phyloP scores from a whole-genome alignment of 2,329 filamentous ascomycete genomes.

The Dothistroma septosporum region DNA sequence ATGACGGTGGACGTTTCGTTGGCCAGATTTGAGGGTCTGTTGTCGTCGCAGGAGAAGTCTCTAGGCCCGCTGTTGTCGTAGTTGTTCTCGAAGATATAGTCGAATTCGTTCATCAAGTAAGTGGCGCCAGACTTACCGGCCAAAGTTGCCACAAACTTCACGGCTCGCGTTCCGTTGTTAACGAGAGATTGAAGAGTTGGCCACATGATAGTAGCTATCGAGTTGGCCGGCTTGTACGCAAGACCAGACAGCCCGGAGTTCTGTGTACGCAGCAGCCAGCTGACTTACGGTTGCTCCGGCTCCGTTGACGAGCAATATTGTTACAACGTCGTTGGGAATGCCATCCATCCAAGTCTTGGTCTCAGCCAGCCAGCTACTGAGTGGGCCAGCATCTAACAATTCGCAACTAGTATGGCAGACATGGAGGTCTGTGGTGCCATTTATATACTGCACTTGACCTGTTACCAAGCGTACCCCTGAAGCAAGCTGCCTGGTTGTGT shows the following conservation, averaged over 20 bases:
- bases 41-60: conserved; percentile 20
- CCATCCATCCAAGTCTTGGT: conserved; percentile 59
- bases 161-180: conserved; percentile 54
- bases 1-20: conserved; percentile 16
- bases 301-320: conserved; percentile 75
- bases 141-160: conserved; percentile 64
- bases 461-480: conserved; percentile 62
- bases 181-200: conserved; percentile 79
- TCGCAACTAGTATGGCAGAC: conserved; percentile 63
- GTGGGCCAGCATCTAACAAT: conserved; percentile 49
- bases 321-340: conserved; percentile 79
- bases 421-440: conserved; percentile 46
- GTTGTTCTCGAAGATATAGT: conserved; percentile 46
- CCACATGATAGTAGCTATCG: conserved; percentile 59
- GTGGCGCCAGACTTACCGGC: conserved; percentile 78
- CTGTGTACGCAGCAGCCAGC: conserved; percentile 45
- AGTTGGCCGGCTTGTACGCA: conserved; percentile 36
- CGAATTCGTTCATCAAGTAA: conserved; percentile 58
- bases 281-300: conserved; percentile 51
- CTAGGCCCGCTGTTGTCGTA: conserved; percentile 37
- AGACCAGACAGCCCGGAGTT: conserved; percentile 50
- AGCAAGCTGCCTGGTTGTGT: conserved; percentile 55
- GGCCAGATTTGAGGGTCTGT: conserved; percentile 17
- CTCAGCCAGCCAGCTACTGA: conserved; percentile 53
- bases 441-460: conserved; percentile 55